A percentile compares a stretch with the other conserved stretches of the same genome.
Conservation (phyloP, 768 basidiomycete species). For the Antrodiella citrinella region DNA sequence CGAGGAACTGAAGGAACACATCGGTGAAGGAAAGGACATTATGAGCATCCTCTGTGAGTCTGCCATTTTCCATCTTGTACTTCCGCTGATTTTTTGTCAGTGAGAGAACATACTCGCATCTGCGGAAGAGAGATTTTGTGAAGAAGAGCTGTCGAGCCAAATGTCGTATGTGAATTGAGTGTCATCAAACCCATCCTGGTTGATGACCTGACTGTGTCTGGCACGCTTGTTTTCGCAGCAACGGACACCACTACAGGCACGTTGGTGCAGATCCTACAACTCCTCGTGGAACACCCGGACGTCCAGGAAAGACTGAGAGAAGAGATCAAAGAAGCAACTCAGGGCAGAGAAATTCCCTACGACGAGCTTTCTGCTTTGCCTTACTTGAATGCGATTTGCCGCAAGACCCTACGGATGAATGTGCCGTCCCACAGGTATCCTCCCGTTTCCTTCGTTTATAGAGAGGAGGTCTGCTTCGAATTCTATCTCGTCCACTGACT, state of each 20-base stretch:
- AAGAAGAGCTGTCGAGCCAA: slow-evolving; percentile 6
- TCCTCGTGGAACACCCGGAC: slow-evolving; percentile 4
- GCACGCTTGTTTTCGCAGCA: slow-evolving; percentile 3
- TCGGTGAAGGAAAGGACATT: slow-evolving; percentile 15
- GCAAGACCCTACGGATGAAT: slow-evolving; percentile 8
- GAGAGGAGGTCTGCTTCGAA: slow-evolving; percentile 11
- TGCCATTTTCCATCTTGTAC: not conserved
- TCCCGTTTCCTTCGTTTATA: slow-evolving; percentile 33
- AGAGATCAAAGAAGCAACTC: slow-evolving; percentile 5
- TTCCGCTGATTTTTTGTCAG: not conserved
- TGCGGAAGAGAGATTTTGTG: slow-evolving; percentile 4
- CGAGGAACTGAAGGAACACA: slow-evolving; percentile 7
- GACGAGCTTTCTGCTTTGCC: slow-evolving; percentile 8
- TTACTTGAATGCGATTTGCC: slow-evolving; percentile 7
- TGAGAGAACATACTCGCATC: slow-evolving; percentile 5
- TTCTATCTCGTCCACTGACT: too few species aligned
- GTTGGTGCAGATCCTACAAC: slow-evolving; percentile 3
- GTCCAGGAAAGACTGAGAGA: slow-evolving; percentile 7
- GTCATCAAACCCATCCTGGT: not conserved
- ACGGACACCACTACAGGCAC: slow-evolving; percentile 12
- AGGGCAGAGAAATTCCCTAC: slow-evolving; percentile 7
- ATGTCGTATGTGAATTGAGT: slow-evolving; percentile 8
- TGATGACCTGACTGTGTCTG: not conserved
- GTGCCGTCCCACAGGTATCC: slow-evolving; percentile 24
- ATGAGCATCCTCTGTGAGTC: slow-evolving; percentile 13